Conservation (phyloP, 1,284 basidiomycete genomes). For the Xerocomus amazonicus region DNA sequence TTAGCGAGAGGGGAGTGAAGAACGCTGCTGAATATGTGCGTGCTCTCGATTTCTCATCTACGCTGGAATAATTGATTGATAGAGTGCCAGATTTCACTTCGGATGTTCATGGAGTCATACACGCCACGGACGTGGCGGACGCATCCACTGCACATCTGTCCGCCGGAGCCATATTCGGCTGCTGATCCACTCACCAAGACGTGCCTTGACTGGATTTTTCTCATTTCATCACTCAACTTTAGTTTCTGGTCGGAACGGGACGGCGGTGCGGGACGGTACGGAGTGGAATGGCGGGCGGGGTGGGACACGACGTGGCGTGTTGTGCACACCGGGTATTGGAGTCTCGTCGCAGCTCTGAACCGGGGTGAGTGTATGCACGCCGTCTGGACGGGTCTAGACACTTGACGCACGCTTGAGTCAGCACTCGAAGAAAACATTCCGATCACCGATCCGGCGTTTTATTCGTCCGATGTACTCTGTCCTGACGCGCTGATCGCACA, state of each 20-base stretch:
- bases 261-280: constrained; percentile 55
- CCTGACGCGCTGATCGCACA: constrained; percentile 62
- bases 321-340: constrained; percentile 78
- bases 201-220: constrained; percentile 78
- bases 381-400: background rate
- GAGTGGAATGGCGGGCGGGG: constrained; percentile 68
- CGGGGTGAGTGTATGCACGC: constrained; percentile 48
- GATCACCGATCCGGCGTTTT: constrained; percentile 73
- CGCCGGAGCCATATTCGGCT: constrained; percentile 56
- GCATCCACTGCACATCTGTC: constrained; percentile 70
- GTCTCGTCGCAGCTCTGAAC: constrained; percentile 72
- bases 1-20: constrained; percentile 55
- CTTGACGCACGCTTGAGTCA: constrained; percentile 20
- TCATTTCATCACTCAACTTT: constrained; percentile 80
- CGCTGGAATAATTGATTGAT: background rate
- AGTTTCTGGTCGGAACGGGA: constrained; percentile 80
- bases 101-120: constrained; percentile 60
- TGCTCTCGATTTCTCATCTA: constrained; percentile 7
- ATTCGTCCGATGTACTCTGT: constrained; percentile 60
- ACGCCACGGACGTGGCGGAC: constrained; percentile 74
- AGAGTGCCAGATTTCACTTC: constrained; percentile 50
- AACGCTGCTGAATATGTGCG: constrained; percentile 59
- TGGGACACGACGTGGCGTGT: constrained; percentile 51
- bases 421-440: constrained; percentile 64
- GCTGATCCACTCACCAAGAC: constrained; percentile 50